Conservation (phyloP, 2,329 filamentous ascomycete genomes). For the Trichophyton simii region DNA sequence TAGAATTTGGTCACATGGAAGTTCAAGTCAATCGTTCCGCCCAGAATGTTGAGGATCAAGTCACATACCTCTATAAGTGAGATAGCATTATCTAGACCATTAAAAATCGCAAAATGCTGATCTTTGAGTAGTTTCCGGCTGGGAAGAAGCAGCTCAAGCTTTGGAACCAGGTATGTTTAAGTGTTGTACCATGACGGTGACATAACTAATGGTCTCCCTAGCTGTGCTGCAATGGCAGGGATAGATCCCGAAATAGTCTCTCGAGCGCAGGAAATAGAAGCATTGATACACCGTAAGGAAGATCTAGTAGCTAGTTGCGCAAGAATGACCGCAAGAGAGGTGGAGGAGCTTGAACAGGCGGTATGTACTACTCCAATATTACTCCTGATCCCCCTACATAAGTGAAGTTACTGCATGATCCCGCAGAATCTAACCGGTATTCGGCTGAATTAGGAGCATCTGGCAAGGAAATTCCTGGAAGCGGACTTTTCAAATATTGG, state of each 20-base stretch:
- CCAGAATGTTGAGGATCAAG: slow-evolving; percentile 38
- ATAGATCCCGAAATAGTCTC: slow-evolving; percentile 59
- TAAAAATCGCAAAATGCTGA: too few relatives aligned
- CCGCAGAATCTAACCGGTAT: not conserved
- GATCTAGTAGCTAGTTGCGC: slow-evolving; percentile 64
- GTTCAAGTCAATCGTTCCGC: slow-evolving; percentile 35
- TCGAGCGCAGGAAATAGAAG: slow-evolving; percentile 61
- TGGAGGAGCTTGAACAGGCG: slow-evolving; percentile 54
- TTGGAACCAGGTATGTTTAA: slow-evolving; percentile 51
- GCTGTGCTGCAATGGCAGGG: slow-evolving; percentile 76
- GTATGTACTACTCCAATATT: slow-evolving; percentile 25
- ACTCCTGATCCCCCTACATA: not conserved
- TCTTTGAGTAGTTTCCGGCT: slow-evolving; percentile 32
- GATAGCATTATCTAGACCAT: not conserved
- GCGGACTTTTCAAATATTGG: slow-evolving; percentile 25
- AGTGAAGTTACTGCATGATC: not conserved
- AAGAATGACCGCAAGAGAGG: slow-evolving; percentile 51
- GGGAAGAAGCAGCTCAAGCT: slow-evolving; percentile 66
- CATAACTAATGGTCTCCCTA: slow-evolving; percentile 17
- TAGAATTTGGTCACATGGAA: slow-evolving; percentile 50
- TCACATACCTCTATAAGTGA: slow-evolving; percentile 56
- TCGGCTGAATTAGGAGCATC: slow-evolving; percentile 31
- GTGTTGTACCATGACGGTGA: not conserved
- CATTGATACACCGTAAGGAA: slow-evolving; percentile 57
- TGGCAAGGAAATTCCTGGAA: slow-evolving; percentile 48